A percentile compares a stretch with the other conserved stretches of the same genome.
These are phyloP conservation scores for Starmerella potacharoeniae DNA, from an alignment of 805 yeast genomes.

Conservation along the genomic window DNA sequence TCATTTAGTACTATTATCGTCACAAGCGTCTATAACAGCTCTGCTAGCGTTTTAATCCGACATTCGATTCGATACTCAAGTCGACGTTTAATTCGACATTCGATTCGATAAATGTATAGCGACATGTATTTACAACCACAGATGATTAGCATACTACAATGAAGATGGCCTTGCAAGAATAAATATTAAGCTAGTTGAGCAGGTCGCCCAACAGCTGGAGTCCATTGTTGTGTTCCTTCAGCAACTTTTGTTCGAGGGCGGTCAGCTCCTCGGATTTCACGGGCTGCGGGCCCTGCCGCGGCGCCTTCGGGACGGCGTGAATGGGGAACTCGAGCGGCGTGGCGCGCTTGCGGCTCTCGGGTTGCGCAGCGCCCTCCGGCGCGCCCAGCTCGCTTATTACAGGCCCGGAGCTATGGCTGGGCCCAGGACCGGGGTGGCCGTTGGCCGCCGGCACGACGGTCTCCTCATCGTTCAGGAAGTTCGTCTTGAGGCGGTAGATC, in stretches of 20 bases:
- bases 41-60: too few relatives aligned
- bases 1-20: too few relatives aligned
- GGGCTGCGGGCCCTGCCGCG: background rate
- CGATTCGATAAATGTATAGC: too few relatives aligned
- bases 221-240: slow-evolving; percentile 13
- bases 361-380: background rate
- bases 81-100: too few relatives aligned
- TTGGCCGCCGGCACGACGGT: slow-evolving; percentile 3
- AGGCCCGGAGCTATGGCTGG: too few relatives aligned
- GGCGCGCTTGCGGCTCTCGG: background rate
- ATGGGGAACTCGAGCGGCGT: slow-evolving; percentile 8
- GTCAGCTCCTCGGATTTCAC: background rate
- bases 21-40: too few relatives aligned
- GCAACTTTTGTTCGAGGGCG: background rate
- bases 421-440: too few relatives aligned
- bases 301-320: background rate
- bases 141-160: background rate
- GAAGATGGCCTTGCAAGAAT: background rate
- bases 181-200: slow-evolving; percentile 1
- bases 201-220: slow-evolving; percentile 8
- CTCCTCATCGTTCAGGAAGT: slow-evolving; percentile 30
- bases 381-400: too few relatives aligned
- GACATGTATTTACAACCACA: too few relatives aligned
- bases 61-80: too few relatives aligned
- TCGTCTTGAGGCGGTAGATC: slow-evolving; percentile 27